Conservation (phyloP, 805 yeast genomes). For the Diddensiella santjacobensis region DNA sequence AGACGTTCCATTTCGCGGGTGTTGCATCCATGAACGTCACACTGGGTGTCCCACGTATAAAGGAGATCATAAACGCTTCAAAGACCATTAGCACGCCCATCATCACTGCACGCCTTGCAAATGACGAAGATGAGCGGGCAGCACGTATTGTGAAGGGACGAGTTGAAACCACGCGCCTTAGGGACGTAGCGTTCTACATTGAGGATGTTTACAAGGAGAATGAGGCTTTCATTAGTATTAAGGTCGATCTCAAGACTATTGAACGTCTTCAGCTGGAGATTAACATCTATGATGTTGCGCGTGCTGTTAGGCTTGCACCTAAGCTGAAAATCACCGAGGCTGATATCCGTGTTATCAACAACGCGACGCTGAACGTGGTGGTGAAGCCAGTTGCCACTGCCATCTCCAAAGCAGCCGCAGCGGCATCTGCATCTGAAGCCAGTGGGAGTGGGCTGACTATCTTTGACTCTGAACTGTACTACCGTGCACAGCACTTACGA, state of each 20-base stretch:
- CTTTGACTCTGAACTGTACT: constrained; percentile 57
- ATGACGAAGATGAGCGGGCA: constrained; percentile 92
- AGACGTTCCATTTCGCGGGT: constrained; percentile 98
- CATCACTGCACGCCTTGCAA: constrained; percentile 88
- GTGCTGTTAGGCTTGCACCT: constrained; percentile 78
- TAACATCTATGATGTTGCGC: constrained; percentile 78
- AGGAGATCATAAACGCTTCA: constrained; percentile 96
- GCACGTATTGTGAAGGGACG: constrained; percentile 98
- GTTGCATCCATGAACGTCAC: constrained; percentile 99
- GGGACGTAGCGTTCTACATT: constrained; percentile 82
- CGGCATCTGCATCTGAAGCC: constrained; percentile 39
- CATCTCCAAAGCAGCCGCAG: constrained; percentile 35
- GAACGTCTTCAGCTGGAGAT: constrained; percentile 87
- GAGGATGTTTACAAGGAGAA: constrained; percentile 89
- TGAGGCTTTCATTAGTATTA: constrained; percentile 73
- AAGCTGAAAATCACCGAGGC: constrained; percentile 75
- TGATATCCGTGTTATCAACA: constrained; percentile 68
- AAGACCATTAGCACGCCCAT: constrained; percentile 94
- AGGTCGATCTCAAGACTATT: constrained; percentile 77
- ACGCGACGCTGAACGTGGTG: constrained; percentile 43
- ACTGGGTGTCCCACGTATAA: constrained; percentile 98
- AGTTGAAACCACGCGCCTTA: constrained; percentile 83
- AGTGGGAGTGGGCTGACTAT: constrained; percentile 27
- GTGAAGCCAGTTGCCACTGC: constrained; percentile 44
- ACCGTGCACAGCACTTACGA: constrained; percentile 84